phyloP scores from a whole-genome alignment of 2,329 filamentous ascomycete genomes.

The Pyrenophora seminiperda region DNA sequence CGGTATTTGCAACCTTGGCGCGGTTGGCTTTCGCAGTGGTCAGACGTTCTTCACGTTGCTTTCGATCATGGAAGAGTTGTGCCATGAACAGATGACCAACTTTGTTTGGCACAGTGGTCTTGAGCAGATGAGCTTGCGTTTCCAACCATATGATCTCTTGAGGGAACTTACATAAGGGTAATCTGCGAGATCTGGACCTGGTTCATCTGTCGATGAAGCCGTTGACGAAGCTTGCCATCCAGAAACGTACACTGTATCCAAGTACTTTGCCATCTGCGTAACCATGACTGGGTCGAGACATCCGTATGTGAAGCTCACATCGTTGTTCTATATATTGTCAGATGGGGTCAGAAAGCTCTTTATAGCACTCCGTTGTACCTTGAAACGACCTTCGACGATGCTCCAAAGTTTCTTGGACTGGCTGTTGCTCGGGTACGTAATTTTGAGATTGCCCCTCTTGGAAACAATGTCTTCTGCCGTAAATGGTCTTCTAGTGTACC shows the following conservation, averaged over 20 bases:
- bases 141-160: neutral
- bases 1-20: conserved; percentile 74
- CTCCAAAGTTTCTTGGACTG: conserved; percentile 95
- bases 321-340: conserved; percentile 65
- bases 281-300: conserved; percentile 98
- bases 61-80: conserved; percentile 98
- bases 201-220: conserved; percentile 91
- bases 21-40: conserved; percentile 75
- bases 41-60: conserved; percentile 94
- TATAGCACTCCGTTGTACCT: conserved; percentile 57
- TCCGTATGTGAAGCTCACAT: conserved; percentile 93
- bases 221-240: conserved; percentile 99
- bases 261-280: conserved; percentile 98
- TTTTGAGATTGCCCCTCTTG: conserved; percentile 88
- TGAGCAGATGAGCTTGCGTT: conserved; percentile 17
- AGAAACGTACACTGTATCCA: conserved; percentile 98
- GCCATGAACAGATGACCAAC: conserved; percentile 97
- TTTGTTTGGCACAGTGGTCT: conserved; percentile 98
- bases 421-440: conserved; percentile 87
- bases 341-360: neutral
- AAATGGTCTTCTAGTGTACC: conserved; percentile 88
- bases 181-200: conserved; percentile 95
- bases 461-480: conserved; percentile 96
- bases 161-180: conserved; percentile 68
- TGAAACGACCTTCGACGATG: conserved; percentile 83